phyloP scores from a whole-genome alignment of 1,284 basidiomycete genomes.

The Austroboletus novae-zelandiae region DNA sequence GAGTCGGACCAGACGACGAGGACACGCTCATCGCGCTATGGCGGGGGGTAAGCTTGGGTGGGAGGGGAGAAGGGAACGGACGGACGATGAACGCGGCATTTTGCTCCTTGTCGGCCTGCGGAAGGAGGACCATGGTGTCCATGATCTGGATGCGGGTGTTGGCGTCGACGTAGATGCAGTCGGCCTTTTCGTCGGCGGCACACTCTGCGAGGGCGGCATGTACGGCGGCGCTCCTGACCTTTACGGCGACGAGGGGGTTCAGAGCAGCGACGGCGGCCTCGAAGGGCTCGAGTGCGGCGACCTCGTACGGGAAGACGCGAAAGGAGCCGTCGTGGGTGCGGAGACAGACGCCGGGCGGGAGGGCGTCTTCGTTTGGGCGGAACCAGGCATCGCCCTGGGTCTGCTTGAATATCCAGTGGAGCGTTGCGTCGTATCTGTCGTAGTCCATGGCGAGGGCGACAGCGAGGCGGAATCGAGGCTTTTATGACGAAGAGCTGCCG shows the following conservation, averaged over 20 bases:
- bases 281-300: slow-evolving; percentile 64
- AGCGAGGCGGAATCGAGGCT: background rate
- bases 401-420: slow-evolving; percentile 41
- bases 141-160: slow-evolving; percentile 73
- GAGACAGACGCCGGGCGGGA: slow-evolving; percentile 61
- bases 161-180: slow-evolving; percentile 59
- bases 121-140: slow-evolving; percentile 66
- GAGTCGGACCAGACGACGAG: slow-evolving; percentile 79
- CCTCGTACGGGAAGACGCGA: slow-evolving; percentile 73
- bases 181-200: slow-evolving; percentile 42
- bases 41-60: slow-evolving; percentile 6
- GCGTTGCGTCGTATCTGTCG: slow-evolving; percentile 36
- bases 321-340: slow-evolving; percentile 62
- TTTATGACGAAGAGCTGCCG: slow-evolving; percentile 8
- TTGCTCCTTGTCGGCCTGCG: slow-evolving; percentile 79
- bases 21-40: slow-evolving; percentile 69
- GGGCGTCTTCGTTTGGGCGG: slow-evolving; percentile 48
- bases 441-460: slow-evolving; percentile 31
- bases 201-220: slow-evolving; percentile 70
- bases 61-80: slow-evolving; percentile 11
- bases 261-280: slow-evolving; percentile 69
- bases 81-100: slow-evolving; percentile 79
- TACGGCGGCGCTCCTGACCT: slow-evolving; percentile 74
- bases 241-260: slow-evolving; percentile 81
- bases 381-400: slow-evolving; percentile 62